Conservation (phyloP, 306 rosid species). For the Boehmeria nivea region DNA sequence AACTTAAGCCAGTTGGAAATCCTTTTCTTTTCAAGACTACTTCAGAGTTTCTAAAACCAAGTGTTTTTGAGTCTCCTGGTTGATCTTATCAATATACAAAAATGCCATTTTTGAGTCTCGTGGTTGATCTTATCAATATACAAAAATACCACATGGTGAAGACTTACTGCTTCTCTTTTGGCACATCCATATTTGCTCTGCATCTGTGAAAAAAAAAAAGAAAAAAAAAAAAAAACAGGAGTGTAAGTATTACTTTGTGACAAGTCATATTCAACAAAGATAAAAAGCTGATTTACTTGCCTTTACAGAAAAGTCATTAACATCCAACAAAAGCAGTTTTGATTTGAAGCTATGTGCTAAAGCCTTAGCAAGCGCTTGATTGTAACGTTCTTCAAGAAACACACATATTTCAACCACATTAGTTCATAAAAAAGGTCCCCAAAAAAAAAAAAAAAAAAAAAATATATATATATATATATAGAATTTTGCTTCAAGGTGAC, state of each 20-base stretch:
- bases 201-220: conserved; percentile 50
- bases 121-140: too few species aligned
- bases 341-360: conserved; percentile 72
- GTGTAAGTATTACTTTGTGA: too few species aligned
- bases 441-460: background rate
- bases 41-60: too few species aligned
- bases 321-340: conserved; percentile 70
- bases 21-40: too few species aligned
- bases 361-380: conserved; percentile 84
- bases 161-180: conserved; percentile 63
- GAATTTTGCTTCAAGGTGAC: background rate
- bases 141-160: background rate
- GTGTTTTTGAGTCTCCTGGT: too few species aligned
- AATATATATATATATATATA: too few species aligned
- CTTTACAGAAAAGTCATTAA: conserved; percentile 69
- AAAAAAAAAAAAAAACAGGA: background rate
- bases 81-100: background rate
- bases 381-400: conserved; percentile 58
- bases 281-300: conserved; percentile 22
- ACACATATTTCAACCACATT: conserved; percentile 8
- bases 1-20: too few species aligned
- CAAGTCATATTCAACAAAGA: too few species aligned
- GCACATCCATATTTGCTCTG: conserved; percentile 75
- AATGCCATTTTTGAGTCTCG: too few species aligned
- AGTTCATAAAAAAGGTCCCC: background rate